Evolutionary conservation across 1,284 basidiomycete genomes (phyloP).

Genomic region (Trichosporon sp.): DNA sequence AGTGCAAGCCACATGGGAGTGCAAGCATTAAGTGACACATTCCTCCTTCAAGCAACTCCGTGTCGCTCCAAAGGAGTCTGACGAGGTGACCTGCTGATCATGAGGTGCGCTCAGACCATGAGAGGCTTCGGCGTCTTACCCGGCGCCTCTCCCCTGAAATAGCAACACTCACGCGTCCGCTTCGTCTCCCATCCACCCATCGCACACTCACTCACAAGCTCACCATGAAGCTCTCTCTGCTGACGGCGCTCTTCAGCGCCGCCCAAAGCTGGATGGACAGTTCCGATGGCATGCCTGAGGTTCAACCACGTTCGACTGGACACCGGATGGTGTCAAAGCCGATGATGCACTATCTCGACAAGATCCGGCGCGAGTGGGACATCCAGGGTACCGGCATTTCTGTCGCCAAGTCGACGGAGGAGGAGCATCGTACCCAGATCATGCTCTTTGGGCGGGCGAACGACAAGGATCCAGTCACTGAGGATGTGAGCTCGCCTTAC

Average conservation of each 20-base stretch:
- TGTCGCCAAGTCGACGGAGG: background rate
- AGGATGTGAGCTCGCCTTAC: background rate
- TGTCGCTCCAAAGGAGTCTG: too few relatives aligned
- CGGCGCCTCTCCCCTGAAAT: background rate
- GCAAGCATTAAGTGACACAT: too few relatives aligned
- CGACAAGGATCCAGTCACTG: background rate
- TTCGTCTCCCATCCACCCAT: background rate
- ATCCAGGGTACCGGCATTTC: conserved; percentile 3
- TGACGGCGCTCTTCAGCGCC: background rate
- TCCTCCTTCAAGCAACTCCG: too few relatives aligned
- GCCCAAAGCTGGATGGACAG: background rate
- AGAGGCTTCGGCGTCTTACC: background rate
- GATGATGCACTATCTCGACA: conserved; percentile 10
- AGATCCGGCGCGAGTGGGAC: conserved; percentile 13
- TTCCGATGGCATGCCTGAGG: background rate
- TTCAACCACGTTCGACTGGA: background rate
- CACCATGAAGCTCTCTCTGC: background rate
- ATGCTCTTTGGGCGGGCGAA: background rate
- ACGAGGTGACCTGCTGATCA: too few relatives aligned
- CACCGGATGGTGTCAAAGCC: background rate
- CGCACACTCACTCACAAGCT: background rate
- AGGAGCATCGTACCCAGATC: conserved; percentile 5
- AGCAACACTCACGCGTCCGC: background rate
- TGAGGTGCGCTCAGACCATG: too few relatives aligned
- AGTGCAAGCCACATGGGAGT: too few relatives aligned